Base-by-base conservation (phyloP, 805 yeast genomes). In the Torulaspora indica region DNA sequence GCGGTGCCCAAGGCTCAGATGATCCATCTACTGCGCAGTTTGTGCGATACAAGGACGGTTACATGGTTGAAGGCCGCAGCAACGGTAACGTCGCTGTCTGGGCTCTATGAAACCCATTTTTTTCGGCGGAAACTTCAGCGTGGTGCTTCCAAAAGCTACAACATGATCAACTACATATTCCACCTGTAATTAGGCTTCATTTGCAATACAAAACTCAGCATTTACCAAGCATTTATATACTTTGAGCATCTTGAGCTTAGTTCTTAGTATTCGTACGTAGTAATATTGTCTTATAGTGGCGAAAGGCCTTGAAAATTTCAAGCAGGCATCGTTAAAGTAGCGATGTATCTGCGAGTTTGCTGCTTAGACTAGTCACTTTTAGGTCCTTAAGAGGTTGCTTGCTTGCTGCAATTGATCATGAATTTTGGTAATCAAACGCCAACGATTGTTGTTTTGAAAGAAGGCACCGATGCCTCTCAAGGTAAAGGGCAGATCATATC, bases 401-500 rank as follows among this genome's bases (percentile, higher is more conserved):
- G 13, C 22, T 30, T 38, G n/a, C 13, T 8, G n/a, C 13, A 18
- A 8, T 22, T 17, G 42, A 38, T 24, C 34, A 90, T 89, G 96
- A 84, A 83, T 60, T 88, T 87, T 63, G 86, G 91, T 52, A 85
- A 85, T 44, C 96, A 90, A 67, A 85, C 97, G 30, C 98, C 98
- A 36, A 91, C 98, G n/a, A 86, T 91, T 57, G 98, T 93, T 51
- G 98, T 93, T 42, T 79, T 93, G 49, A 91, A 90, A 65, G 99
- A 93, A 68, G 99, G 99, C 41, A 93, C 99, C 4, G 98, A 93
- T 62, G 73, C 95, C 25, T 85, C 96, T 12, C 99, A 93, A 67
- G 99, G 99, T 29, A 79, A 82, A 53, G 98, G 98, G 18, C 98
- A 93, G 73, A 85, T 89, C 54, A 81, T 93, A 57, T 85, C 91